A percentile compares a stretch with the other conserved stretches of the same genome.
Conservation (phyloP, 2,329 filamentous ascomycete species). For the Paecilomyces formosus region DNA sequence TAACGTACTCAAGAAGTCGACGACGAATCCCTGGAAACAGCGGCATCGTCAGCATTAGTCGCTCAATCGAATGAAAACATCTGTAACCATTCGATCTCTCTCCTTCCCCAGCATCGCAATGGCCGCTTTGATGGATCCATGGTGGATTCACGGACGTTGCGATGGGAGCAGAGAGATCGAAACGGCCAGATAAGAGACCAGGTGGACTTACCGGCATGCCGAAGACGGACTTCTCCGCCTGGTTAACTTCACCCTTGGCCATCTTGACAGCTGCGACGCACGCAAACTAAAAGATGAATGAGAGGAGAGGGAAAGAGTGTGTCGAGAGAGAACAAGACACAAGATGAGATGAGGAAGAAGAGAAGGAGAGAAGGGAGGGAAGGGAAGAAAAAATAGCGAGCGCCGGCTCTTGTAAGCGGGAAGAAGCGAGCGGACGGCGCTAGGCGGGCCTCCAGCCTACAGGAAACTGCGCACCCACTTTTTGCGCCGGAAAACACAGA, state of each 20-base stretch:
- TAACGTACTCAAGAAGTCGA: slow-evolving; percentile 97
- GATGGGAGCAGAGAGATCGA: slow-evolving; percentile 6
- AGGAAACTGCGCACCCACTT: no score
- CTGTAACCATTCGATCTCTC: neutral
- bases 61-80: slow-evolving; percentile 3
- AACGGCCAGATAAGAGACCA: slow-evolving; percentile 9
- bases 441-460: neutral
- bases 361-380: slow-evolving; percentile 37
- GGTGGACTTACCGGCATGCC: slow-evolving; percentile 42
- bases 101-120: neutral
- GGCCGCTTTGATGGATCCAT: neutral
- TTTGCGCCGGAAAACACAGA: no score
- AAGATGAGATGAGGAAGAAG: slow-evolving; percentile 33
- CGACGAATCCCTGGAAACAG: slow-evolving; percentile 69
- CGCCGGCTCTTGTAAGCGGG: slow-evolving; percentile 28
- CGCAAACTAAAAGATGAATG: slow-evolving; percentile 23
- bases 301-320: slow-evolving; percentile 30
- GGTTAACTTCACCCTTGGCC: slow-evolving; percentile 41
- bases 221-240: slow-evolving; percentile 48
- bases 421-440: slow-evolving; percentile 27
- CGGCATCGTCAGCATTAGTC: slow-evolving; percentile 22
- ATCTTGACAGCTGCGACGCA: slow-evolving; percentile 35
- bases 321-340: slow-evolving; percentile 25
- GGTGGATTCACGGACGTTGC: neutral
- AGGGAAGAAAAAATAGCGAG: slow-evolving; percentile 27